Percentiles rank a stretch among this genome's conserved stretches.
phyloP scores from a whole-genome alignment of 176 grass and related monocot genomes.

The Musa schizocarpa region DNA sequence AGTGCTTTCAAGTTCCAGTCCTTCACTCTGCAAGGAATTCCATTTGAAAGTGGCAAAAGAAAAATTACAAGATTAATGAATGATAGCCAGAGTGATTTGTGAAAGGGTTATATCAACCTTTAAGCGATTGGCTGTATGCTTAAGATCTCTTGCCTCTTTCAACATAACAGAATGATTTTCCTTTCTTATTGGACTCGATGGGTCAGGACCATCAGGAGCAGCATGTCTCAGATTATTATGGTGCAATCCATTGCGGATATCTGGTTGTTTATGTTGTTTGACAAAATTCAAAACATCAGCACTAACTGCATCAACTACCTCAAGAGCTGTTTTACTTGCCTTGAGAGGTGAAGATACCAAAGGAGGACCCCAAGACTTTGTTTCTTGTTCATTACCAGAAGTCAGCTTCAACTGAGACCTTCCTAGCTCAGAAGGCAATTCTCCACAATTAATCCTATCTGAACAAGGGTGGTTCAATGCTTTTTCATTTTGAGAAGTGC shows the following conservation, averaged over 20 bases:
- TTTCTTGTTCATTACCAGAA: conserved; percentile 39
- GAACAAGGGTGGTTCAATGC: background rate
- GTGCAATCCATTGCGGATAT: conserved; percentile 43
- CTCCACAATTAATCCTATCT: conserved; percentile 15
- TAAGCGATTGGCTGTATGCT: conserved; percentile 69
- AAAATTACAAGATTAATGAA: background rate
- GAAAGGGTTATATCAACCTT: conserved; percentile 48
- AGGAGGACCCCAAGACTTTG: conserved; percentile 27
- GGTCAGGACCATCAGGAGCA: conserved; percentile 28
- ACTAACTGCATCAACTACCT: conserved; percentile 26
- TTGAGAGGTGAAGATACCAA: conserved; percentile 35
- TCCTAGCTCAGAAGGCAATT: conserved; percentile 29
- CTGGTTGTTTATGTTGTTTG: conserved; percentile 36
- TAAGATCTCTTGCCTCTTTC: conserved; percentile 88
- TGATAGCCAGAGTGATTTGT: conserved; percentile 27
- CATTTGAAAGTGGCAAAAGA: conserved; percentile 3
- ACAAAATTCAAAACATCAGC: conserved; percentile 36
- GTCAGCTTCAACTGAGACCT: conserved; percentile 22
- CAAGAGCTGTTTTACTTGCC: conserved; percentile 35
- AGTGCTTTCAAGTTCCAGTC: conserved; percentile 50
- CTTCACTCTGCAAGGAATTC: conserved; percentile 47
- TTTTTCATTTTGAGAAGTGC: conserved; percentile 21
- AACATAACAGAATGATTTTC: conserved; percentile 46
- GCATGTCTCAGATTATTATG: conserved; percentile 37
- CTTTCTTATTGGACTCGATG: conserved; percentile 51